Evolutionary conservation across 176 grass and related monocot genomes (phyloP), one percentile per base, ranked within the genome.

Genomic region (Phoenix dactylifera): DNA sequence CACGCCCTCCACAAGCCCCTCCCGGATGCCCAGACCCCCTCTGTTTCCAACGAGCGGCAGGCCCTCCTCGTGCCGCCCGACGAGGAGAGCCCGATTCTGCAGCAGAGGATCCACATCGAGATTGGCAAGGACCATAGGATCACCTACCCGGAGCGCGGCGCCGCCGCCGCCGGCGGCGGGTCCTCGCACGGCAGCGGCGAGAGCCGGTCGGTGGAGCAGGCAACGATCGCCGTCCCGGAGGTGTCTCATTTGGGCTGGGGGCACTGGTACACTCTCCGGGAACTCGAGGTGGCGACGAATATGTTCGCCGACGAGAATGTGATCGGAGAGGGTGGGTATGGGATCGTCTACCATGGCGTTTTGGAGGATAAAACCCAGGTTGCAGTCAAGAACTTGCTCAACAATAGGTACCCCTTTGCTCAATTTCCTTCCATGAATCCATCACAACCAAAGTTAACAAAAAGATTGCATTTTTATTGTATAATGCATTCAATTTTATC

Each of bases 241-340:
- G 87, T 83, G 65, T 97, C 92, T 28, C 86, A 88, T 76, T 74
- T 88, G 65, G 92, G 83, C 7, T 97, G 92, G 87, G 92, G 92
- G 15, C 92, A 97, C 64, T 97, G 92, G 92, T 97, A 88, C 92
- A 97, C 92, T 64, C 85, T 97, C 48, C 80, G 83, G 0, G 84
- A 97, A 65, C 83, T 97, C 54, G 87, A 97, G 72, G 68, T 80
- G 54, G 86, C 87, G 60, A 97, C 92, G 17, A 72, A 63, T 50
- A 66, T 56, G 9, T 97, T 97, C 71, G 81, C 80, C 0, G 80
- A 83, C 22, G 76, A 97, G 50, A 83, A 87, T 63, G 84, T 97
- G 72, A 89, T 91, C 64, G 92, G 92, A n/a, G 92, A 97, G 59
- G 92, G 92, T 25, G 92, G 92, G 10, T 97, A 97, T 58, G 87